Conservation (phyloP, 495 filamentous ascomycete species). For the Aspergillus leporis region DNA sequence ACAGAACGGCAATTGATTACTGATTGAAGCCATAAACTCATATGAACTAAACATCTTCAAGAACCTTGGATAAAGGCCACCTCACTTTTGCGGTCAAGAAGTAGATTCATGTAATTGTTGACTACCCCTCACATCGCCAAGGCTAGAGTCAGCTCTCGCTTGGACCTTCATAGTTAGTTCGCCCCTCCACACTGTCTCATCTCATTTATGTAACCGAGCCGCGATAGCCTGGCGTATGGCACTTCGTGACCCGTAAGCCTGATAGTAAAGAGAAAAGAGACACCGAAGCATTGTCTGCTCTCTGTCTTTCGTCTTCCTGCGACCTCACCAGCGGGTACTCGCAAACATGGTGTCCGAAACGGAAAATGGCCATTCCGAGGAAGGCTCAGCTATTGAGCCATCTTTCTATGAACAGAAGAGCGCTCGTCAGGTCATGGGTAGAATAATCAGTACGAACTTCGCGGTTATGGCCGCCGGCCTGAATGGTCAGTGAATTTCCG, state of each 20-base stretch:
- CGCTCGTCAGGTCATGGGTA: constrained; percentile 27
- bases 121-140: constrained; percentile 4
- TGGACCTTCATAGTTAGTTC: not conserved
- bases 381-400: constrained; percentile 4
- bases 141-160: not conserved
- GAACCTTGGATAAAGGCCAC: not conserved
- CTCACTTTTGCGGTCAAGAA: too few relatives aligned
- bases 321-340: not conserved
- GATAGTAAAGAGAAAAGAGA: not conserved
- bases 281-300: not conserved
- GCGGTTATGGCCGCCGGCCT: constrained; percentile 55
- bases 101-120: not conserved
- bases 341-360: constrained; percentile 1
- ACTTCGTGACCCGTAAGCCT: not conserved
- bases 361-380: constrained; percentile 7
- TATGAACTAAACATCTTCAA: not conserved
- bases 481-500: constrained; percentile 29
- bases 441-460: constrained; percentile 50
- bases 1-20: not conserved
- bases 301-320: not conserved
- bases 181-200: not conserved
- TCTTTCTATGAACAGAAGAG: constrained; percentile 10
- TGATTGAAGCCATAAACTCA: not conserved
- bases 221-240: not conserved
- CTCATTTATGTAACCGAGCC: constrained; percentile 2